phyloP scores from a whole-genome alignment of 352 stramenopile species.

The Stramenopiles sp. region DNA sequence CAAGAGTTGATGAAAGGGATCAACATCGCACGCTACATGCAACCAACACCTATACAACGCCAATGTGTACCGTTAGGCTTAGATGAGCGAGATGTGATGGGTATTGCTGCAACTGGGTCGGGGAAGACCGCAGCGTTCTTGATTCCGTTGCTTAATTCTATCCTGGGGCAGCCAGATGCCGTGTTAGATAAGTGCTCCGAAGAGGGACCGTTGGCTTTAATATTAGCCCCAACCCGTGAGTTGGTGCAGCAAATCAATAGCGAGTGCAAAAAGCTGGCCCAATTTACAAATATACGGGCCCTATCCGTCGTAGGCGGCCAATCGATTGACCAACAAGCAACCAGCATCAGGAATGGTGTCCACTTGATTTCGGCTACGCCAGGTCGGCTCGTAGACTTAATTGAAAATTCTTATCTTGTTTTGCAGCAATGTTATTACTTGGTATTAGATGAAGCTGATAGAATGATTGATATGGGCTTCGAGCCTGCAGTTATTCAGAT shows the following conservation, averaged over 20 bases:
- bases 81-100: conserved; percentile 87
- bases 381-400: conserved; percentile 79
- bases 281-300: conserved; percentile 52
- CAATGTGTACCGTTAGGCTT: conserved; percentile 89
- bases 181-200: too few relatives aligned
- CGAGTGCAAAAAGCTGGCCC: conserved; percentile 57
- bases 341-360: conserved; percentile 33
- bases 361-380: conserved; percentile 49
- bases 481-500: conserved; percentile 47
- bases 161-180: too few relatives aligned
- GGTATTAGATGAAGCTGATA: conserved; percentile 80
- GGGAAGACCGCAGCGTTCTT: conserved; percentile 97
- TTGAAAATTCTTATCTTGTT: conserved; percentile 65
- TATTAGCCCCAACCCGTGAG: conserved; percentile 96
- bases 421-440: conserved; percentile 48
- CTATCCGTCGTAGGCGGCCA: conserved; percentile 57
- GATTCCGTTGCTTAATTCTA: conserved; percentile 87
- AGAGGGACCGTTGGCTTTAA: conserved; percentile 80
- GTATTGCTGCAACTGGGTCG: conserved; percentile 92
- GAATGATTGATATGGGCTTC: conserved; percentile 87
- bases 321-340: conserved; percentile 63
- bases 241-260: conserved; percentile 82
- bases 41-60: conserved; percentile 94
- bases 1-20: conserved; percentile 62
- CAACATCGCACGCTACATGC: conserved; percentile 69